Conservation (phyloP, 805 yeast species). For the Pichia sporocuriosa region DNA sequence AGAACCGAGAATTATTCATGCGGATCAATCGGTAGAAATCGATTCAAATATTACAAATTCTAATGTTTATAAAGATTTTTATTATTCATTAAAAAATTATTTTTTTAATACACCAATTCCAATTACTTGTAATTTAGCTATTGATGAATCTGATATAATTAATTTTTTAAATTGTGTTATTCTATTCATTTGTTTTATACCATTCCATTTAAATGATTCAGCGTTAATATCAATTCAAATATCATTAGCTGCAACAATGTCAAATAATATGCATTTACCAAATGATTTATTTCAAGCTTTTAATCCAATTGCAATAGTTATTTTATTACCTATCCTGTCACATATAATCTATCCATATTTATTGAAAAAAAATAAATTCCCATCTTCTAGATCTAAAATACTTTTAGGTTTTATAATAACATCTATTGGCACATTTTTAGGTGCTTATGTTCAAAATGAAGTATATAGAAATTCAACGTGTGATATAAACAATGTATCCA, state of each 20-base stretch:
- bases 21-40: constrained; percentile 10
- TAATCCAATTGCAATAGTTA: constrained; percentile 45
- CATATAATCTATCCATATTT: constrained; percentile 39
- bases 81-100: constrained; percentile 1
- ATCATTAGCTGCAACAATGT: constrained; percentile 47
- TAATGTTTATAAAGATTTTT: constrained; percentile 17
- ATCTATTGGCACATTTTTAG: constrained; percentile 40
- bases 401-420: constrained; percentile 41
- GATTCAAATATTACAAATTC: constrained; percentile 15
- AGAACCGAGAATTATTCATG: constrained; percentile 30
- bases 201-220: constrained; percentile 36
- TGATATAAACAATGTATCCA: constrained; percentile 29
- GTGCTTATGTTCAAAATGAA: constrained; percentile 40
- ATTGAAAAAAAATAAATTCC: constrained; percentile 33
- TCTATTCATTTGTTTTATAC: constrained; percentile 37
- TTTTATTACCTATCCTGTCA: constrained; percentile 45
- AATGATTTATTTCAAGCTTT: constrained; percentile 49
- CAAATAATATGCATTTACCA: constrained; percentile 42
- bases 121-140: background rate
- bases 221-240: constrained; percentile 42
- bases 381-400: constrained; percentile 39
- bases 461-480: constrained; percentile 41
- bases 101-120: constrained; percentile 2
- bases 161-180: constrained; percentile 39
- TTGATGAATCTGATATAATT: constrained; percentile 35